phyloP scores from a whole-genome alignment of 2,329 filamentous ascomycete species.

The Calonectria henricotiae region DNA sequence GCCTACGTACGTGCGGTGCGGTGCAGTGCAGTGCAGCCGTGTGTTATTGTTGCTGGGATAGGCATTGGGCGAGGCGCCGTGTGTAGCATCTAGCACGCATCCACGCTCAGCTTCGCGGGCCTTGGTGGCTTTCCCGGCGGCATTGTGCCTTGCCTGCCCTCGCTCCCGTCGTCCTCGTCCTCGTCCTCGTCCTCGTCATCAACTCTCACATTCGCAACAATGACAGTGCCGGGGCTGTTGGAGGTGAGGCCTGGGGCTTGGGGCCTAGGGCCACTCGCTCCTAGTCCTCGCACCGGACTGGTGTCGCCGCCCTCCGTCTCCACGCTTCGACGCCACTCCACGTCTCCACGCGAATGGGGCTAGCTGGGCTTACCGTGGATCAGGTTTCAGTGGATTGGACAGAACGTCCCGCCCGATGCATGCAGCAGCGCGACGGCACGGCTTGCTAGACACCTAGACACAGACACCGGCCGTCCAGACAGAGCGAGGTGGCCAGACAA shows the following conservation, averaged over 20 bases:
- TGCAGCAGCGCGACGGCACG: slow-evolving; percentile 8
- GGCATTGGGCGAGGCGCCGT: not conserved
- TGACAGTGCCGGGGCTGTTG: slow-evolving; percentile 1
- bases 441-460: not conserved
- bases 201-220: slow-evolving; percentile 8
- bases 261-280: slow-evolving; percentile 24
- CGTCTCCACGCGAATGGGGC: slow-evolving; percentile 32
- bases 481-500: not conserved
- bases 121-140: not conserved
- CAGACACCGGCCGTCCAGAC: too few relatives aligned
- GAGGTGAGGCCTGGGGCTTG: slow-evolving; percentile 12
- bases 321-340: slow-evolving; percentile 35
- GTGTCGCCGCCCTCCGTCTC: slow-evolving; percentile 34
- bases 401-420: slow-evolving; percentile 20
- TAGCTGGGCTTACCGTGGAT: slow-evolving; percentile 28
- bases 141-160: slow-evolving; percentile 5
- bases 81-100: slow-evolving; percentile 21
- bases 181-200: slow-evolving; percentile 27
- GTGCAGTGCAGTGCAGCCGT: not conserved
- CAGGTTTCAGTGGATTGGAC: slow-evolving; percentile 32
- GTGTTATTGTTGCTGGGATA: not conserved
- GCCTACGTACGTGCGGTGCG: not conserved
- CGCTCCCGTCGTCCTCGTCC: not conserved
- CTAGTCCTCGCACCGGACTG: slow-evolving; percentile 11
- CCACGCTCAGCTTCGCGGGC: not conserved